Evolutionary conservation across 805 yeast genomes (phyloP), one percentile per base, ranked within the genome.

Genomic region (Kodamaea hsintzibuensis): DNA sequence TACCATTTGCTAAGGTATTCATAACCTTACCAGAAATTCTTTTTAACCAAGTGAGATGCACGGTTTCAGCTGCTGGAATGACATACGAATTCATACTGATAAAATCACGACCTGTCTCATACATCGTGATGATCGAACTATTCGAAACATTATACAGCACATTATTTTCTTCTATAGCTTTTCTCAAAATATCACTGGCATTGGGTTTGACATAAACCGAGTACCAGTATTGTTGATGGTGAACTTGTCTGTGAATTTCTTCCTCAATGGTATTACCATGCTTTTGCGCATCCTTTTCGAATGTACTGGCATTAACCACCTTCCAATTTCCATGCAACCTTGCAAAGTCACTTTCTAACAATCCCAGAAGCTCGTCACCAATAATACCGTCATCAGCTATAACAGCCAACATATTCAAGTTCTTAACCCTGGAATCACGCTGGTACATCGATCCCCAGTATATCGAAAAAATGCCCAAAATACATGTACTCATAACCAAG

Each of bases 21-120:
- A 49, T 12, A 10, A 49, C n/a, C n/a, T 54, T 62, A 49, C 56
- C 62, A 6, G 50, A 42, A 60, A 63, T 63, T 54, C 62, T 64
- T n/a, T 22, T 47, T 42, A 70, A 54, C 69, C 75, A 72, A 8
- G 60, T 44, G 0, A 48, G 49, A 47, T 76, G 78, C 18, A 86
- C 64, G 1, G 44, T 52, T 12, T 61, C 55, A n/a, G 84, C 55
- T 6, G 76, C 63, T 0, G 85, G 82, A 0, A 73, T 61, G 12
- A 72, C 64, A 48, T 76, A 79, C 2, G 76, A 60, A 7, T 58
- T 64, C 73, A 85, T 74, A 35, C 79, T 77, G 16, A 73, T 57
- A 39, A 81, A 75, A 64, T 88, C 93, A 60, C 91, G 72, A 5
- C 86, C 90, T 0, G 88, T 78, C 64, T 85, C 89, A 62, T 80